Percentiles rank a stretch among this genome's conserved stretches.
phyloP scores from a whole-genome alignment of 768 basidiomycete genomes.

The Epithele typhae region DNA sequence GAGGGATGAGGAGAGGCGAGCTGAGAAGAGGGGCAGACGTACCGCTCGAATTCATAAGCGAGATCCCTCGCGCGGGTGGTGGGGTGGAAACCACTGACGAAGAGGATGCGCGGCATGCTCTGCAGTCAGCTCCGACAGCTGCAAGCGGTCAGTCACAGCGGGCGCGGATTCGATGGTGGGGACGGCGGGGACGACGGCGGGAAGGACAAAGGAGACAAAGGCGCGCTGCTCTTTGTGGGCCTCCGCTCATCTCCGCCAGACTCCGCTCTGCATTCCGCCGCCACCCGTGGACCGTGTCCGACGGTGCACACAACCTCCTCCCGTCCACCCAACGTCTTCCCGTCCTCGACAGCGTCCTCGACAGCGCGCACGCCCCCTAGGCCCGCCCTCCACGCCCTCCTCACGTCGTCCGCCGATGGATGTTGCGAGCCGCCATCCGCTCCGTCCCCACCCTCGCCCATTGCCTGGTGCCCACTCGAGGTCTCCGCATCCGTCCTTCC shows the following conservation, averaged over 20 bases:
- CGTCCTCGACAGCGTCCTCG: too few species aligned
- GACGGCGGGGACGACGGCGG: constrained; percentile 3
- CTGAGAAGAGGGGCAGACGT: constrained; percentile 8
- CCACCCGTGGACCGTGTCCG: too few species aligned
- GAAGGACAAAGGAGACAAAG: constrained; percentile 4
- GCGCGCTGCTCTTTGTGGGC: constrained; percentile 3
- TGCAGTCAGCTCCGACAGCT: not conserved
- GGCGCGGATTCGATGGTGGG: not conserved
- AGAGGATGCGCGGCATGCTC: constrained; percentile 75
- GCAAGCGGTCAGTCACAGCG: not conserved
- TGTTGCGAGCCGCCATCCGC: too few species aligned
- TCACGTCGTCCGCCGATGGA: too few species aligned
- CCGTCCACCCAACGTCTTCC: too few species aligned
- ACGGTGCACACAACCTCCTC: too few species aligned
- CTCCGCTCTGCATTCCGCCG: too few species aligned
- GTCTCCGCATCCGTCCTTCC: too few species aligned
- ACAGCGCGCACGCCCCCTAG: too few species aligned
- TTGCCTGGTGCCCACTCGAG: too few species aligned
- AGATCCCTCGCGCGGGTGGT: constrained; percentile 80
- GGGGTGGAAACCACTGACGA: constrained; percentile 82
- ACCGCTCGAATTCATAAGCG: constrained; percentile 88
- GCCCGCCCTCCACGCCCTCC: too few species aligned
- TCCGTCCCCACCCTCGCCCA: too few species aligned
- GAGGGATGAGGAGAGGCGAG: not conserved
- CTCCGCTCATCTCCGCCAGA: constrained; percentile 1